phyloP scores from a whole-genome alignment of 768 basidiomycete species.

The Russula virescens region DNA sequence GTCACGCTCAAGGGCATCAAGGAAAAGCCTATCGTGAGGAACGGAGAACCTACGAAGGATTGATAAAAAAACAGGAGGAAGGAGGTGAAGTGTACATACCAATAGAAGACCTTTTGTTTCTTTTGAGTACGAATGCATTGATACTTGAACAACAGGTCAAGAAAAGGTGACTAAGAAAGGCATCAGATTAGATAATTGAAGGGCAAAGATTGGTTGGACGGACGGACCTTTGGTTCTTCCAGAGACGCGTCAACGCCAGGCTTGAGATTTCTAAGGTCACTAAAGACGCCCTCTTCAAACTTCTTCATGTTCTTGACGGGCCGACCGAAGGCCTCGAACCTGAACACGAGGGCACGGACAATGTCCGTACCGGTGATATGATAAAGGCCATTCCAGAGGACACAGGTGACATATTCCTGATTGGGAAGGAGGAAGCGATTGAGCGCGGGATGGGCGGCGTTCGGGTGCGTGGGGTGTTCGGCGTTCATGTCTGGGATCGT shows the following conservation, averaged over 20 bases:
- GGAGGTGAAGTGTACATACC: slow-evolving; percentile 43
- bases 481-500: slow-evolving; percentile 26
- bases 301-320: slow-evolving; percentile 94
- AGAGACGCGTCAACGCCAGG: slow-evolving; percentile 88
- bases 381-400: slow-evolving; percentile 86
- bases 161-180: slow-evolving; percentile 73
- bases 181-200: slow-evolving; percentile 15
- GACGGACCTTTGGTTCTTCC: slow-evolving; percentile 86
- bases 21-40: slow-evolving; percentile 93
- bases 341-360: slow-evolving; percentile 89
- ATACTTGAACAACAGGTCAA: slow-evolving; percentile 92
- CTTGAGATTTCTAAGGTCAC: slow-evolving; percentile 88
- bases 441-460: slow-evolving; percentile 67
- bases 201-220: slow-evolving; percentile 1
- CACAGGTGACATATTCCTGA: slow-evolving; percentile 84
- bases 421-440: slow-evolving; percentile 85
- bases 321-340: slow-evolving; percentile 88
- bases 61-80: slow-evolving; percentile 25
- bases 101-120: slow-evolving; percentile 99
- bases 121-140: slow-evolving; percentile 97
- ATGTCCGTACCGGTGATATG: slow-evolving; percentile 98
- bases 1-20: slow-evolving; percentile 94
- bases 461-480: slow-evolving; percentile 34
- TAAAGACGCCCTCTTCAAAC: slow-evolving; percentile 95
- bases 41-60: slow-evolving; percentile 77